phyloP scores from a whole-genome alignment of 129 eudicot genomes.

The Helianthus tuberosus region DNA sequence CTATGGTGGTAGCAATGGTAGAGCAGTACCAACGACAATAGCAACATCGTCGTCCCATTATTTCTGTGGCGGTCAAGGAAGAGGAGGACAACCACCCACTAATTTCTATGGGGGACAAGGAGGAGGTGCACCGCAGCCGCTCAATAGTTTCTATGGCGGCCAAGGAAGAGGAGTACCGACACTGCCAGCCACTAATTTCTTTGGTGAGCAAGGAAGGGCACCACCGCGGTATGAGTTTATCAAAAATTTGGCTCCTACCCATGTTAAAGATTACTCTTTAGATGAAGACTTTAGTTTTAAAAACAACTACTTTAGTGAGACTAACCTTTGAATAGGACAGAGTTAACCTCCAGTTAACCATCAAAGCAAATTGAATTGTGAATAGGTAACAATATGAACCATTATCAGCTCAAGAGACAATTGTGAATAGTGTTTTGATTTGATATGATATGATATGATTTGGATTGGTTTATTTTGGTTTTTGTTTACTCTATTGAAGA shows the following conservation, averaged over 20 bases:
- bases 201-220: background rate
- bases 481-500: background rate
- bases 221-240: background rate
- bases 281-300: background rate
- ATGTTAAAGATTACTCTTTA: background rate
- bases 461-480: background rate
- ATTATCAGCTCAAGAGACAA: too few species aligned
- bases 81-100: too few species aligned
- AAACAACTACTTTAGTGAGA: background rate
- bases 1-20: too few species aligned
- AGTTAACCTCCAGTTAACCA: background rate
- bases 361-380: background rate
- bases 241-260: background rate
- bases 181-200: background rate
- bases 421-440: too few species aligned
- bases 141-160: background rate
- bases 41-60: background rate
- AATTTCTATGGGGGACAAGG: too few species aligned
- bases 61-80: too few species aligned
- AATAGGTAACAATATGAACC: background rate
- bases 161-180: background rate
- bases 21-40: background rate
- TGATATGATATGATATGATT: background rate
- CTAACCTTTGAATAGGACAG: background rate
- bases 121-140: too few species aligned